Evolutionary conservation across 148 eudicot genomes (phyloP).

Genomic region (Rhododendron kiyosumense): DNA sequence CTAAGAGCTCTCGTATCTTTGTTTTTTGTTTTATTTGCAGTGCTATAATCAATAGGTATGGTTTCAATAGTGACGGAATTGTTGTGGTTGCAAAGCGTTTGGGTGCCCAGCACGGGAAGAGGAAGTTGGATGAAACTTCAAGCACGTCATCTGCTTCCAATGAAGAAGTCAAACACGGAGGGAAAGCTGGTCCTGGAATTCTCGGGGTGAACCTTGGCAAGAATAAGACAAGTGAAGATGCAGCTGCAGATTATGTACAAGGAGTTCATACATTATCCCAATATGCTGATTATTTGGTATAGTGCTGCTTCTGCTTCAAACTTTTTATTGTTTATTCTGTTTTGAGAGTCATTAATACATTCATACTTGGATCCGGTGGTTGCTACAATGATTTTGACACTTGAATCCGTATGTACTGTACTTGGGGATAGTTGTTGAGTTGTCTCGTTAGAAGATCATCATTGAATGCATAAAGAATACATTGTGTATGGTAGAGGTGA

Average conservation of each 20-base stretch:
- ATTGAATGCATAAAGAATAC: not conserved
- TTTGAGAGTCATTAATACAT: not conserved
- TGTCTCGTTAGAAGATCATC: not conserved
- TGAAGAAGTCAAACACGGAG: slow-evolving; percentile 84
- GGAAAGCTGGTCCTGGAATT: slow-evolving; percentile 99
- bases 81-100: slow-evolving; percentile 90
- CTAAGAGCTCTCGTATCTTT: not conserved
- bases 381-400: not conserved
- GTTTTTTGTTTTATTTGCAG: slow-evolving; percentile 35
- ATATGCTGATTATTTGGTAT: slow-evolving; percentile 99
- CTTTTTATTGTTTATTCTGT: not conserved
- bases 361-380: not conserved
- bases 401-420: not conserved
- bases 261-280: slow-evolving; percentile 98
- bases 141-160: slow-evolving; percentile 52
- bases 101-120: slow-evolving; percentile 98
- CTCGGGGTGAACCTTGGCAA: slow-evolving; percentile 98
- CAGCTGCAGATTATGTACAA: slow-evolving; percentile 95
- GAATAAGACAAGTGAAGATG: slow-evolving; percentile 96
- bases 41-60: slow-evolving; percentile 92
- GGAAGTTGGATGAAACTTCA: slow-evolving; percentile 86
- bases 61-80: slow-evolving; percentile 97
- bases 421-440: not conserved
- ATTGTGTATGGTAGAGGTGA: not conserved
- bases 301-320: slow-evolving; percentile 4